These are phyloP conservation scores for Coprinopsis sp. DNA, from an alignment of 768 basidiomycete species.

Conservation along the genomic window DNA sequence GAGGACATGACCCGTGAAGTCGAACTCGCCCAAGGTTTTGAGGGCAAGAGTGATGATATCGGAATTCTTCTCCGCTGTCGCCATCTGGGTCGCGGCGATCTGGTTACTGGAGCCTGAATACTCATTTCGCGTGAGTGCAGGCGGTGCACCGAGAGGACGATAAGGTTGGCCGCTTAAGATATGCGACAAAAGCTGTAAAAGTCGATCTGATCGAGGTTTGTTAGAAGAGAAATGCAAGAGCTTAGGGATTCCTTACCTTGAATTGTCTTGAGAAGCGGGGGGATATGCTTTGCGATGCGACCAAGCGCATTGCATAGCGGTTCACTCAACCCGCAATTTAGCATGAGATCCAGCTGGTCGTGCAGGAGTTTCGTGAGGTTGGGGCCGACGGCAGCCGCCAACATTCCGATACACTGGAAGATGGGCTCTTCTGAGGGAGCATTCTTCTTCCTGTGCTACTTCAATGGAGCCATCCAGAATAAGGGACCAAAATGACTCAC, in stretches of 20 bases:
- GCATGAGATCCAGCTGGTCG: conserved; percentile 95
- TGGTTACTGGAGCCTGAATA: conserved; percentile 46
- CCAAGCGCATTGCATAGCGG: conserved; percentile 80
- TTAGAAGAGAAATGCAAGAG: background rate
- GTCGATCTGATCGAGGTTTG: conserved; percentile 56
- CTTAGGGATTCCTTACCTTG: conserved; percentile 60
- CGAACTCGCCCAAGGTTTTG: conserved; percentile 83
- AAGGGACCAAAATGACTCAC: conserved; percentile 34
- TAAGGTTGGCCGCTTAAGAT: conserved; percentile 83
- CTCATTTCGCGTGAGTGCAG: conserved; percentile 53
- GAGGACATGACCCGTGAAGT: conserved; percentile 93
- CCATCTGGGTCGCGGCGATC: conserved; percentile 44
- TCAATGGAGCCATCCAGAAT: background rate
- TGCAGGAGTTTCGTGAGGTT: conserved; percentile 94
- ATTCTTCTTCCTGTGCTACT: conserved; percentile 66
- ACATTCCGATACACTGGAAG: conserved; percentile 96
- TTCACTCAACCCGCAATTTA: conserved; percentile 89
- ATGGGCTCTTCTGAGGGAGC: conserved; percentile 92
- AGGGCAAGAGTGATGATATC: conserved; percentile 80
- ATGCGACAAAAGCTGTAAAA: conserved; percentile 78
- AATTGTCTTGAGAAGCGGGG: conserved; percentile 84
- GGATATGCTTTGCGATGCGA: conserved; percentile 82
- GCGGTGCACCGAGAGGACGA: conserved; percentile 82
- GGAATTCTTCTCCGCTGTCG: conserved; percentile 54
- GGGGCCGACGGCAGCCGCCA: conserved; percentile 91